phyloP scores from a whole-genome alignment of 768 basidiomycete genomes.

The Russula abietina region DNA sequence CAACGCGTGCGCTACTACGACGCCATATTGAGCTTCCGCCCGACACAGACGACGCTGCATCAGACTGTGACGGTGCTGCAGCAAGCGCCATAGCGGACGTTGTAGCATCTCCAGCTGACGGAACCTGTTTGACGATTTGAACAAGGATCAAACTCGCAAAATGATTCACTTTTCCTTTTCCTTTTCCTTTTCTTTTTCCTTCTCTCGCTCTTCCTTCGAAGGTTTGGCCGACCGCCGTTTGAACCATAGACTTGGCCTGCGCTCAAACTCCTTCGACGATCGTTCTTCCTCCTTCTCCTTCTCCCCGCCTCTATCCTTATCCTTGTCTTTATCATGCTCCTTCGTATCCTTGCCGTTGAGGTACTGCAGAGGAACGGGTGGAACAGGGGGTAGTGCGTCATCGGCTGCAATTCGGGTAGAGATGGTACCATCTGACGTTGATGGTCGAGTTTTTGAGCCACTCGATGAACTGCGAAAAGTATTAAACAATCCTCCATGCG shows the following conservation, averaged over 20 bases:
- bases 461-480: slow-evolving; percentile 24
- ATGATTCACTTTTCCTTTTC: background rate
- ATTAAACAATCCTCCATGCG: slow-evolving; percentile 19
- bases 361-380: slow-evolving; percentile 29
- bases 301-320: slow-evolving; percentile 29
- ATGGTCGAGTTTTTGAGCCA: slow-evolving; percentile 15
- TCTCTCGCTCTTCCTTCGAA: slow-evolving; percentile 18
- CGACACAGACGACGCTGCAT: slow-evolving; percentile 16
- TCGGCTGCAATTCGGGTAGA: slow-evolving; percentile 25
- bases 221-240: slow-evolving; percentile 44
- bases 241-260: slow-evolving; percentile 46
- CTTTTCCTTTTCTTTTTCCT: slow-evolving; percentile 22
- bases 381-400: slow-evolving; percentile 27
- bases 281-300: slow-evolving; percentile 31
- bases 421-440: slow-evolving; percentile 24
- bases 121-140: too few species aligned
- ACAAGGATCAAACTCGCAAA: too few species aligned
- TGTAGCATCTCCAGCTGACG: background rate
- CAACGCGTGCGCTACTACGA: slow-evolving; percentile 16
- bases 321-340: slow-evolving; percentile 27
- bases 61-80: slow-evolving; percentile 19
- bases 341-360: slow-evolving; percentile 28
- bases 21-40: slow-evolving; percentile 21
- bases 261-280: slow-evolving; percentile 34
- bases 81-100: slow-evolving; percentile 14